Evolutionary conservation across 208 protist species (phyloP), one percentile per base, ranked within the genome.

Genomic region (Crithidia thermophila): DNA sequence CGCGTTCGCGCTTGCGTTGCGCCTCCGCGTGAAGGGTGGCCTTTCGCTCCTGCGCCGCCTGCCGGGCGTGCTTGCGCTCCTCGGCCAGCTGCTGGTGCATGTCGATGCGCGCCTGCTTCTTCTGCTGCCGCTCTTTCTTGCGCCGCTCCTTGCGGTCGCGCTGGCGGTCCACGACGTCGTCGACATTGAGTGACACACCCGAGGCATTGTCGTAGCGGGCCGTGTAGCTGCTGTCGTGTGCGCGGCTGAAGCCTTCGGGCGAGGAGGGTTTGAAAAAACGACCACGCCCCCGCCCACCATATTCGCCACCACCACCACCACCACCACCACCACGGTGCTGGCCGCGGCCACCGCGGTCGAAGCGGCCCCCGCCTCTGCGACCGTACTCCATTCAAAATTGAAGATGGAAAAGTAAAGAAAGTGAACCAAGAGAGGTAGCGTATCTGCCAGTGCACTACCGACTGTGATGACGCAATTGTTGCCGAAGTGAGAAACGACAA

Each of bases 111-210:
- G 58, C 25, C 52, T 75, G 63, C 65, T 91, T 91, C 46, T 70
- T 70, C 18, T 67, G 67, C 18, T 50, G 46, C 28, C 80, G 72
- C 51, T 85, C 84, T n/a, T 49, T 67, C 25, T 73, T 72, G 21
- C 89, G 84, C n/a, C 77, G 65, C 45, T 73, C 59, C 64, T 94
- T 94, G 53, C 89, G 85, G 40, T 90, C 81, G 25, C 57, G 61
- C 53, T 86, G 72, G 18, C 74, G 57, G 45, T 90, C 84, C 40
- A 65, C 69, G 13, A 59, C 55, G 20, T 46, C 45, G 36, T 75
- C 69, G 37, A 55, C 51, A 30, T 61, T 46, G 23, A 51, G 40
- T 3, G 62, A 51, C 8, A 57, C 30, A 45, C 34, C 27, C 10
- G 45, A 49, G 16, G 65, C 62, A 18, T 67, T 68, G 58, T 68